A percentile compares a stretch with the other conserved stretches of the same genome.
Conservation (phyloP, 495 filamentous ascomycete genomes). For the Trichoderma orchidacearum region DNA sequence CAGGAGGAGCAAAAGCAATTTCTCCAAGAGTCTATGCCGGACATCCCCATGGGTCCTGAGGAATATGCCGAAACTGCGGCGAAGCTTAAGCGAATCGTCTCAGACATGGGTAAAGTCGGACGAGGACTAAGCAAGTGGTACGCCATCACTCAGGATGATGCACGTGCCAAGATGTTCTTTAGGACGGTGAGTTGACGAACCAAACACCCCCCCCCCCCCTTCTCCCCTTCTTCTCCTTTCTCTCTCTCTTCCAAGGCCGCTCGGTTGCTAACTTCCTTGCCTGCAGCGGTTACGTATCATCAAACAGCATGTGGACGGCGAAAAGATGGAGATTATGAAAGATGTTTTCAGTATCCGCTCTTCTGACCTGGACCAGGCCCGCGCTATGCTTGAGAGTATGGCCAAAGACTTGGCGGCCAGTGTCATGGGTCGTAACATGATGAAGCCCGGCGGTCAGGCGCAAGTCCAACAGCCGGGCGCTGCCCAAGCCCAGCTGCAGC, state of each 20-base stretch:
- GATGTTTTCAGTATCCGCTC: slow-evolving; percentile 45
- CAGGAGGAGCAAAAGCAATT: slow-evolving; percentile 15
- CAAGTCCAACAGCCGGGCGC: not conserved
- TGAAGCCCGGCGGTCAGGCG: slow-evolving; percentile 6
- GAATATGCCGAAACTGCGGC: slow-evolving; percentile 17
- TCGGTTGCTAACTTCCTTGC: slow-evolving; percentile 10
- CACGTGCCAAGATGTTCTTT: slow-evolving; percentile 29
- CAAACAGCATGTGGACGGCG: slow-evolving; percentile 43
- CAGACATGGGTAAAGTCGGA: slow-evolving; percentile 19
- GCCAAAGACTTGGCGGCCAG: slow-evolving; percentile 12
- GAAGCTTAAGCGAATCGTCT: slow-evolving; percentile 16
- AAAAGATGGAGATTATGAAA: slow-evolving; percentile 33
- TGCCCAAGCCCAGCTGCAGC: not conserved
- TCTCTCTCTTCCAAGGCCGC: too few relatives aligned
- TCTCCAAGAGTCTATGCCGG: slow-evolving; percentile 12
- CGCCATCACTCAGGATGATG: slow-evolving; percentile 23
- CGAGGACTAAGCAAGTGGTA: slow-evolving; percentile 28
- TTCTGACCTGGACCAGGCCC: slow-evolving; percentile 37
- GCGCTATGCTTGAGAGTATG: slow-evolving; percentile 29
- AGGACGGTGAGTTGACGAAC: slow-evolving; percentile 23
- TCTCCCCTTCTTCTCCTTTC: too few relatives aligned
- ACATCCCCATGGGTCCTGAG: slow-evolving; percentile 24
- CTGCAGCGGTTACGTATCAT: slow-evolving; percentile 40
- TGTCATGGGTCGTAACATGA: slow-evolving; percentile 5
- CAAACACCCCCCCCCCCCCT: too few relatives aligned